These are phyloP conservation scores for Mikania micrantha DNA, from an alignment of 129 eudicot genomes.

Conservation along the genomic window DNA sequence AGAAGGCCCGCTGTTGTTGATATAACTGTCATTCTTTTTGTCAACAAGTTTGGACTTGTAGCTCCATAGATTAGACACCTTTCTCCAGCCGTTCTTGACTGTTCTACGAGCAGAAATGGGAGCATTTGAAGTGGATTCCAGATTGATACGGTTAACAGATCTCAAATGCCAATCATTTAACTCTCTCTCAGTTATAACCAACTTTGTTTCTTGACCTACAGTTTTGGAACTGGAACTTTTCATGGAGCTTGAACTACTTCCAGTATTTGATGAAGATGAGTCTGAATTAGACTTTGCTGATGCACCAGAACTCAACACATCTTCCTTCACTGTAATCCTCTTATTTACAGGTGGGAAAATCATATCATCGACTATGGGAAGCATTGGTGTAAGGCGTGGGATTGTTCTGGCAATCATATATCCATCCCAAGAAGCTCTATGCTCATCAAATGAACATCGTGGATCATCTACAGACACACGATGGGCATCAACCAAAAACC, in stretches of 20 bases:
- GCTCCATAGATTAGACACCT: constrained; percentile 50
- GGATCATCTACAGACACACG: constrained; percentile 46
- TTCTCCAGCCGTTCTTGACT: constrained; percentile 50
- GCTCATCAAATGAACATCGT: constrained; percentile 58
- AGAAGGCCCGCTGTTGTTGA: constrained; percentile 14
- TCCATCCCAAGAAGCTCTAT: constrained; percentile 98
- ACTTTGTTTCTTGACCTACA: constrained; percentile 34
- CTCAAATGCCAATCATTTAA: constrained; percentile 71
- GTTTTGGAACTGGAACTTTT: constrained; percentile 44
- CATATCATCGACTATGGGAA: constrained; percentile 64
- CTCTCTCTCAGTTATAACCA: constrained; percentile 80
- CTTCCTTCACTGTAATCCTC: constrained; percentile 32
- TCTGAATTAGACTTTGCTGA: constrained; percentile 58
- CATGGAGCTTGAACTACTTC: constrained; percentile 68
- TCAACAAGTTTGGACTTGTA: constrained; percentile 30
- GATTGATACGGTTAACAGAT: constrained; percentile 33
- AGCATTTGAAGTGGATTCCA: constrained; percentile 24
- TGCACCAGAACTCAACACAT: constrained; percentile 50
- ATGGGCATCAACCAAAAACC: constrained; percentile 61
- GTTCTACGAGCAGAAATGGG: constrained; percentile 16
- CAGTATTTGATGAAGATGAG: constrained; percentile 45
- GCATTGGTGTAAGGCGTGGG: constrained; percentile 71
- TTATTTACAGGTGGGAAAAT: constrained; percentile 35
- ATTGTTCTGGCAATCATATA: constrained; percentile 77
- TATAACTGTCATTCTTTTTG: constrained; percentile 20